Percentiles rank a stretch among this genome's conserved stretches.
Evolutionary conservation across 2,329 filamentous ascomycete genomes (phyloP).

Genomic region (Monosporascus sp.): DNA sequence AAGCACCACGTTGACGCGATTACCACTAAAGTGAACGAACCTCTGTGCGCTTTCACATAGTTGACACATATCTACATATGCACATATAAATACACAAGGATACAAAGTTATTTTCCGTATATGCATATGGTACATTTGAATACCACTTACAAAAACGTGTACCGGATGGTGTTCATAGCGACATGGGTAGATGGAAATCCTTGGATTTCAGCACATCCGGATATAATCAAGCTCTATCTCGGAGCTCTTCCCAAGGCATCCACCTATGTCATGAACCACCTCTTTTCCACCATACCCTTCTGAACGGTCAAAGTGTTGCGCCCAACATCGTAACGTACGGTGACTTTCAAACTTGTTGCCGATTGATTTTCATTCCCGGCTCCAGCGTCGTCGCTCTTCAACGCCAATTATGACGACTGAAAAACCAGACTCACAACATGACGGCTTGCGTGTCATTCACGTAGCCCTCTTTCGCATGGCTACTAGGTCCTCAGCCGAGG

Average conservation of each 20-base stretch:
- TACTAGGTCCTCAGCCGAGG: constrained; percentile 3
- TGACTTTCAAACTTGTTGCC: background rate
- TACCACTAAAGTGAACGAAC: background rate
- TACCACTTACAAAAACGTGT: background rate
- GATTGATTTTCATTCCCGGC: background rate
- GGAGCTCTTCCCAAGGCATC: background rate
- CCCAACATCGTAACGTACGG: background rate
- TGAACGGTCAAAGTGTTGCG: no score
- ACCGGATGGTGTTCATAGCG: background rate
- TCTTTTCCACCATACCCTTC: background rate
- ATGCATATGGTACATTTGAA: background rate
- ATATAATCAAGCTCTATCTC: background rate
- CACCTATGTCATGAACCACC: background rate
- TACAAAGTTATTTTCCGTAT: background rate
- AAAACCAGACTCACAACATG: background rate
- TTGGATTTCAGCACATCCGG: background rate
- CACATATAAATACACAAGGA: background rate
- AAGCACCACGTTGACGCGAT: background rate
- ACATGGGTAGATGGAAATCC: background rate
- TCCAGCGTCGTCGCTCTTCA: background rate
- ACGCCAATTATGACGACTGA: background rate
- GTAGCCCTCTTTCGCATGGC: constrained; percentile 4
- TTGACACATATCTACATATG: background rate
- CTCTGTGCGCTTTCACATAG: background rate
- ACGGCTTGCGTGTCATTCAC: constrained; percentile 4